Conservation (phyloP, 176 grass and related monocot species). For the Neostapfia colusana region DNA sequence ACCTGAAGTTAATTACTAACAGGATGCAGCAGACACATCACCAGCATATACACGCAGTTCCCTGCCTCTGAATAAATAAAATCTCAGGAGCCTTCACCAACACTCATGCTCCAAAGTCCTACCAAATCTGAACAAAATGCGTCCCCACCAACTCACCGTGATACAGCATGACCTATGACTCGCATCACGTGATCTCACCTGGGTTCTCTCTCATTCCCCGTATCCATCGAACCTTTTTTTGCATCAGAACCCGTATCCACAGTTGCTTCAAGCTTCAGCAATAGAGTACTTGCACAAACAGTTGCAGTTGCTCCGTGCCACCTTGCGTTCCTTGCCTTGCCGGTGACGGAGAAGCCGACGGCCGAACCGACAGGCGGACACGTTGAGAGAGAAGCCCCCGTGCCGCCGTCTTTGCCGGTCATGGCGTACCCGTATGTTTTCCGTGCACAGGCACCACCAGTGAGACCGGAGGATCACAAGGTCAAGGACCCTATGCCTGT, state of each 20-base stretch:
- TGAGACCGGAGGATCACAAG: constrained; percentile 48
- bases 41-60: neutral
- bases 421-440: constrained; percentile 70
- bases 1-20: neutral
- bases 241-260: constrained; percentile 1
- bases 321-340: constrained; percentile 41
- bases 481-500: constrained; percentile 38
- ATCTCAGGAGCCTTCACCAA: constrained; percentile 28
- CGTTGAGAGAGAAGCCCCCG: neutral
- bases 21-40: neutral
- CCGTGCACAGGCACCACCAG: constrained; percentile 51
- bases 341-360: constrained; percentile 42
- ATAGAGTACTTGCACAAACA: constrained; percentile 22
- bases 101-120: constrained; percentile 26
- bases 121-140: constrained; percentile 24
- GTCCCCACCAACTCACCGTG: constrained; percentile 19
- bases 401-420: neutral
- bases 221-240: constrained; percentile 24
- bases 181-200: constrained; percentile 41
- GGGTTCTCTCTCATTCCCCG: constrained; percentile 40
- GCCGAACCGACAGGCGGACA: constrained; percentile 18
- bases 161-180: constrained; percentile 13
- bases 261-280: constrained; percentile 42
- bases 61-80: neutral
- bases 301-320: constrained; percentile 29